A percentile compares a stretch with the other conserved stretches of the same genome.
phyloP scores from a whole-genome alignment of 805 yeast species.

The Lipomyces starkeyi region DNA sequence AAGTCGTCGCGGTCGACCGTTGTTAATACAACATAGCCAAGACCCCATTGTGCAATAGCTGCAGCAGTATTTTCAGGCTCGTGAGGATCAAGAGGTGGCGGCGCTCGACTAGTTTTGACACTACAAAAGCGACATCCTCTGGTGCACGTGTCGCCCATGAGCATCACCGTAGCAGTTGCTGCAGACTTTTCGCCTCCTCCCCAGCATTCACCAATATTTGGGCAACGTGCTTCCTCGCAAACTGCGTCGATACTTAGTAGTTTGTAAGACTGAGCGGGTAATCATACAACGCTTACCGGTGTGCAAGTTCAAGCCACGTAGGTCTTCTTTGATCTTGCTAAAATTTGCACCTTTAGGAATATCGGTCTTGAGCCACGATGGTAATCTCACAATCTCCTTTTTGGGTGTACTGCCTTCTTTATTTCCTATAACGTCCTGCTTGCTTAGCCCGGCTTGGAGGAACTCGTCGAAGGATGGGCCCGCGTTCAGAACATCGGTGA shows the following conservation, averaged over 20 bases:
- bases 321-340: slow-evolving; percentile 80
- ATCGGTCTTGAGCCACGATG: slow-evolving; percentile 92
- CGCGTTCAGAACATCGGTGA: slow-evolving; percentile 70
- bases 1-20: slow-evolving; percentile 98
- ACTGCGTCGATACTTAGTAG: slow-evolving; percentile 50
- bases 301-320: slow-evolving; percentile 83
- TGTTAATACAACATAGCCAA: slow-evolving; percentile 95
- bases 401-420: background rate
- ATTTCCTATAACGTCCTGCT: slow-evolving; percentile 13
- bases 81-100: slow-evolving; percentile 88
- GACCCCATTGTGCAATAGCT: slow-evolving; percentile 96
- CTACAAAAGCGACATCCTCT: slow-evolving; percentile 99
- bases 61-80: slow-evolving; percentile 99
- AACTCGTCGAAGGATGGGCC: slow-evolving; percentile 97
- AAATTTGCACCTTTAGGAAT: slow-evolving; percentile 94
- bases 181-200: slow-evolving; percentile 89
- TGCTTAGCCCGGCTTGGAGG: slow-evolving; percentile 45
- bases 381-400: slow-evolving; percentile 57
- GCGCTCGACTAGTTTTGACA: slow-evolving; percentile 88
- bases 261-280: background rate
- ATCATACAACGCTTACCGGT: slow-evolving; percentile 51
- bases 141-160: slow-evolving; percentile 98
- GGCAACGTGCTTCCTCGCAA: slow-evolving; percentile 98
- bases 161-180: slow-evolving; percentile 97
- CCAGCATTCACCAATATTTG: slow-evolving; percentile 99